A percentile compares a stretch with the other conserved stretches of the same genome.
phyloP scores from a whole-genome alignment of 1,284 basidiomycete species.

The Chalciporus sp. region DNA sequence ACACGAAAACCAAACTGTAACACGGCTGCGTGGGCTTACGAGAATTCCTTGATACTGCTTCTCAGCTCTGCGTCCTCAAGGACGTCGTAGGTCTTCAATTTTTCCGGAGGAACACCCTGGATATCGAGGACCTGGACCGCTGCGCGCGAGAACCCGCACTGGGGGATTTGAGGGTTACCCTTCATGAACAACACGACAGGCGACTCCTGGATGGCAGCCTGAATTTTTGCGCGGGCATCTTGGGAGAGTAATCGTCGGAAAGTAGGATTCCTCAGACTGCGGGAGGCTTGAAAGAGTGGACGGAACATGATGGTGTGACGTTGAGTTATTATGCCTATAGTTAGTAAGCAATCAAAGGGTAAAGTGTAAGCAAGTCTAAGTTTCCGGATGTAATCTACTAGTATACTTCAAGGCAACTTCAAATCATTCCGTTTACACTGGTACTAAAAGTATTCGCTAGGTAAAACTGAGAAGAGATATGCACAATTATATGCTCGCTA shows the following conservation, averaged over 20 bases:
- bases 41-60: conserved; percentile 92
- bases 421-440: no score
- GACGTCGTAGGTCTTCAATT: conserved; percentile 89
- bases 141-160: conserved; percentile 95
- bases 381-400: no score
- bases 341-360: no score
- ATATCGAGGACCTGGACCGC: conserved; percentile 90
- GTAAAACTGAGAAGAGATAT: no score
- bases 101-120: conserved; percentile 80
- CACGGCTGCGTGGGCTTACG: conserved; percentile 54
- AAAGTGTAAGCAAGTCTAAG: no score
- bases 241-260: conserved; percentile 47
- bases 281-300: conserved; percentile 33
- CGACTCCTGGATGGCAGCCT: conserved; percentile 52
- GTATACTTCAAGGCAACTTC: no score
- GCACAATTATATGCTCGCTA: no score
- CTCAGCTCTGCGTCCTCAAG: conserved; percentile 85
- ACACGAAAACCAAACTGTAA: neutral
- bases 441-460: no score
- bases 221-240: conserved; percentile 42
- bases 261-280: conserved; percentile 1
- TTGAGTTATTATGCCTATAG: no score
- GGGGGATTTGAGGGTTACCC: conserved; percentile 82
- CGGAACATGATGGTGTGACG: conserved; percentile 33
- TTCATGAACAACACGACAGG: conserved; percentile 88